Base-by-base conservation (phyloP, 2,329 filamentous ascomycete species). In the Blastomyces parvus region DNA sequence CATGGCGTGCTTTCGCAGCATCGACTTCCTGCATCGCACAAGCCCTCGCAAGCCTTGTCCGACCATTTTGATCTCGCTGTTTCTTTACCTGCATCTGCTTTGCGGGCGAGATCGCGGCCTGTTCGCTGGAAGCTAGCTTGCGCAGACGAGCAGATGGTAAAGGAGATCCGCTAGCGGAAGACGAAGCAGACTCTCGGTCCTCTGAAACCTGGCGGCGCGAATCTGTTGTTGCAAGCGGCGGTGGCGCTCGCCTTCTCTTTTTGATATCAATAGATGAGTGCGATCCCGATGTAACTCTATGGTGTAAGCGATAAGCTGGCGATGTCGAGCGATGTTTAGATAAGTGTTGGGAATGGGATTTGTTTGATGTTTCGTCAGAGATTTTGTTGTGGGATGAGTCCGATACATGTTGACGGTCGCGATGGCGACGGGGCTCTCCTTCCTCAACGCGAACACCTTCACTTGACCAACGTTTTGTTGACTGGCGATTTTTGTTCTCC, bases 11-110 rank as follows among this genome's bases (percentile, higher is more conserved):
- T 73, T 89, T 92, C 19, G 90, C 91, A 11, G 82, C 81, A 1
- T 93, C 89, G 62, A 94, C 84, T 71, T 95, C 90, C 60, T 91
- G 91, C 69, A 88, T 87, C 46, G 92, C 90, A 74, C 91, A 96
- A 36, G 93, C 91, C 67, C 92, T 86, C n/a, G 93, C 91, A 30
- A 99, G 81, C 61, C 88, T 84, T 4, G 94, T 99, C 68, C 95
- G 89, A 27, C 94, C 94, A 73, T 95, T 96, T 62, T 91, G 89
- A 76, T 97, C 94, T 27, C 93, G 86, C 71, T 93, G 88, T 69
- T 94, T 93, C 74, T 93, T 95, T 72, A 90, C 88, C 14, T 72
- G 71, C 62, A 72, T 72, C 74, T 90, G 85, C 69, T 88, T 86
- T 69, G 86, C 83, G 64, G 89, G 82, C 59, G 90, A 86, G 68